Evolutionary conservation across 257 asterid genomes (phyloP), one percentile per base, ranked within the genome.

Genomic region (Oldenlandia corymbosa): DNA sequence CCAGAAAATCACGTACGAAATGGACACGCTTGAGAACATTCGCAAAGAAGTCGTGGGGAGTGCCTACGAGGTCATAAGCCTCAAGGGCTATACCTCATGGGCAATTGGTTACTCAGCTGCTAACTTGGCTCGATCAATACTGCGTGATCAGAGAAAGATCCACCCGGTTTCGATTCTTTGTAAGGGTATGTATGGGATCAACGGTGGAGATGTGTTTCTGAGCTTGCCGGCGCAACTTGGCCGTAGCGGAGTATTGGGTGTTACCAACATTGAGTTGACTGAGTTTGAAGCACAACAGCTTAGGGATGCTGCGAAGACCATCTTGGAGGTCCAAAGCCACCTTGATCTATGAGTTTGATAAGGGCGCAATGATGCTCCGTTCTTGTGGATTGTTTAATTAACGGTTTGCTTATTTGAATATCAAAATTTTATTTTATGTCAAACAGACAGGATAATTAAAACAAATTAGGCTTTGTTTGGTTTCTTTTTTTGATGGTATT

Each of bases 1-100:
- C 58, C 90, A 90, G 30, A 88, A 90, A 52, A 85, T 90, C 9
- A 69, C 83, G 0, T 90, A 85, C 39, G 96, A 90, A 74, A 84
- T 83, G 66, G 87, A 82, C 52, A 87, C 86, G 0, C 79, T 90
- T 0, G 91, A 79, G 65, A 78, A 73, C 64, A 90, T 90, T 41
- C 88, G 83, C 68, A 83, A 83, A 60, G 83, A 82, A 69, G 97
- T 90, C 1, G 89, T 87, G 21, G 83, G 83, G 12, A 65, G 96
- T 13, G 97, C 97, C 2, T 85, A 87, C 50, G 96, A 90, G 59
- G 97, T 90, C 28, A 90, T 90, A 58, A 74, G 64, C 10, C 74
- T 90, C 58, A 90, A 90, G 73, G 97, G 97, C 58, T 90, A 90
- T 86, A 90, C 96, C 23, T 90, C 97, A 0, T 90, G 97, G 97